Evolutionary conservation across 305 asterid species (phyloP).

Genomic region (Ajuga reptans): DNA sequence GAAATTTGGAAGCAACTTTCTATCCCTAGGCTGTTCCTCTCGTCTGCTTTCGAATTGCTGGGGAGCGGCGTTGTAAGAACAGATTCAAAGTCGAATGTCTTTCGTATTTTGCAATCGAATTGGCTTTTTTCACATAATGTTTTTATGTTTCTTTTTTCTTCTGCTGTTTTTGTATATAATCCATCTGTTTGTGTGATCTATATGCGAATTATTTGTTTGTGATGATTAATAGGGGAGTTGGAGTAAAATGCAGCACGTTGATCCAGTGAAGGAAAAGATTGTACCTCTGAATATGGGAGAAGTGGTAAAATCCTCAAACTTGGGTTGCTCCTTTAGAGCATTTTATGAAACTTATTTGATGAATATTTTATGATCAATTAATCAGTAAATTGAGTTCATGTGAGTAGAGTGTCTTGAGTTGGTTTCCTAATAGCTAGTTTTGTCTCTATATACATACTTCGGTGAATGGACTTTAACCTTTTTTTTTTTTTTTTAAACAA

Average conservation of each 20-base stretch:
- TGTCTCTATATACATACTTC: not conserved
- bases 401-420: not conserved
- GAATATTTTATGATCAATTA: not conserved
- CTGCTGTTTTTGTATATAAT: not conserved
- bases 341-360: not conserved
- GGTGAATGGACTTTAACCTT: not conserved
- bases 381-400: not conserved
- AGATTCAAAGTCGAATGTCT: not conserved
- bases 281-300: conserved; percentile 31
- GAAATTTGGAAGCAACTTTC: conserved; percentile 8
- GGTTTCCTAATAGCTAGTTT: not conserved
- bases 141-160: not conserved
- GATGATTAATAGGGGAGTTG: conserved; percentile 18
- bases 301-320: conserved; percentile 26
- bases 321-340: not conserved
- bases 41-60: not conserved
- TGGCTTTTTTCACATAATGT: not conserved
- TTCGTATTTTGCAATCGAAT: not conserved
- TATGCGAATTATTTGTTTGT: not conserved
- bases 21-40: not conserved
- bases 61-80: not conserved
- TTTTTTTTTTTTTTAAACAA: not conserved
- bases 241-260: conserved; percentile 36
- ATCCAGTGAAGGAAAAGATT: conserved; percentile 34
- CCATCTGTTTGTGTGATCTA: not conserved